phyloP scores from a whole-genome alignment of 2,329 filamentous ascomycete genomes.

The Fusarium luffae region DNA sequence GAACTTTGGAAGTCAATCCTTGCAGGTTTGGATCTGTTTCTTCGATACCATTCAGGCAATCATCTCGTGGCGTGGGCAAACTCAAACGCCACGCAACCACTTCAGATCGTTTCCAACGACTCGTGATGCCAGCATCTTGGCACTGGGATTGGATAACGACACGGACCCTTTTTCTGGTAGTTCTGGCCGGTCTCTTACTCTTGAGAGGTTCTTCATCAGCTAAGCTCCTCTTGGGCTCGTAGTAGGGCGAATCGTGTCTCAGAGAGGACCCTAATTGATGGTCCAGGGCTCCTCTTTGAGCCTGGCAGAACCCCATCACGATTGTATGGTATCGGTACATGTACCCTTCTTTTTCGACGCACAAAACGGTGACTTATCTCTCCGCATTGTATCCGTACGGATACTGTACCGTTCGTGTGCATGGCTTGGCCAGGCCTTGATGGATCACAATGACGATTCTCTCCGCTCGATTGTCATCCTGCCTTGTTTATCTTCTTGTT shows the following conservation, averaged over 20 bases:
- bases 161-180: conserved; percentile 32
- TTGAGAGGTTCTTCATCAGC: conserved; percentile 3
- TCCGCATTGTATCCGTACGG: neutral
- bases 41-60: conserved; percentile 25
- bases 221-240: conserved; percentile 2
- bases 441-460: neutral
- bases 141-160: conserved; percentile 19
- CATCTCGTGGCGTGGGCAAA: conserved; percentile 27
- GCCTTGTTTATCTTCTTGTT: neutral
- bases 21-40: neutral
- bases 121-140: conserved; percentile 13
- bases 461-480: neutral
- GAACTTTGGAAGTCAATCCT: neutral
- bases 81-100: conserved; percentile 36
- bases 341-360: conserved; percentile 25
- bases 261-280: neutral
- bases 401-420: neutral
- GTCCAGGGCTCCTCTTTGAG: conserved; percentile 30
- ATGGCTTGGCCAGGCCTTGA: neutral
- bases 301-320: conserved; percentile 20
- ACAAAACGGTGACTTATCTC: conserved; percentile 12
- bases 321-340: conserved; percentile 8
- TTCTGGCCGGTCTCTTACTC: conserved; percentile 3
- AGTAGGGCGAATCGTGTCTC: conserved; percentile 36
- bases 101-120: conserved; percentile 17